Evolutionary conservation across 2,329 filamentous ascomycete genomes (phyloP).

Genomic region (Colletotrichum siamense): DNA sequence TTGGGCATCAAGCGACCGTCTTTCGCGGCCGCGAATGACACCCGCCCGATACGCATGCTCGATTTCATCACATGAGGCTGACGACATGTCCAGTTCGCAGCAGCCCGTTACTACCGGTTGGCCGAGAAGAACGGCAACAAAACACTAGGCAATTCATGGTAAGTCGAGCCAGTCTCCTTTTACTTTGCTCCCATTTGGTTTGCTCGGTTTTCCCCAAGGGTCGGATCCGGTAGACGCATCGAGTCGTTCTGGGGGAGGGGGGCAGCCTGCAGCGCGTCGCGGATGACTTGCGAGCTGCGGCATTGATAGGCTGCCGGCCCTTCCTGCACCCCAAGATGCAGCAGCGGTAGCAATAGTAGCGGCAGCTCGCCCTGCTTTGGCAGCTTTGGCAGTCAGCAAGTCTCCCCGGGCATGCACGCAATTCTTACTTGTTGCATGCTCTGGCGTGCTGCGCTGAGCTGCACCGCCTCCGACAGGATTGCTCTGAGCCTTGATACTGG

Average conservation of each 20-base stretch:
- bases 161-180: slow-evolving; percentile 48
- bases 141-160: slow-evolving; percentile 94
- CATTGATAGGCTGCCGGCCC: slow-evolving; percentile 38
- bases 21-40: slow-evolving; percentile 10
- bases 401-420: slow-evolving; percentile 3
- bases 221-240: background rate
- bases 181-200: slow-evolving; percentile 1
- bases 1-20: slow-evolving; percentile 42
- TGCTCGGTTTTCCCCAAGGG: slow-evolving; percentile 13
- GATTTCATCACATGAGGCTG: slow-evolving; percentile 54
- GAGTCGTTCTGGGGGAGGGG: background rate
- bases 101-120: slow-evolving; percentile 90
- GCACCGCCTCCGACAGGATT: background rate
- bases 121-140: slow-evolving; percentile 90
- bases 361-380: slow-evolving; percentile 16
- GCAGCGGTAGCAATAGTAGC: background rate
- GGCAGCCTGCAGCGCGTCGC: slow-evolving; percentile 28
- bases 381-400: background rate
- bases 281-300: slow-evolving; percentile 29
- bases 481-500: background rate
- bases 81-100: slow-evolving; percentile 66
- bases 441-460: background rate
- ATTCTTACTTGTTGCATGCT: background rate
- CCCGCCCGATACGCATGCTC: slow-evolving; percentile 5
- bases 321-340: background rate